A percentile compares a stretch with the other conserved stretches of the same genome.
Evolutionary conservation across 176 grass and related monocot genomes (phyloP).

Genomic region (Triticum turgidum): DNA sequence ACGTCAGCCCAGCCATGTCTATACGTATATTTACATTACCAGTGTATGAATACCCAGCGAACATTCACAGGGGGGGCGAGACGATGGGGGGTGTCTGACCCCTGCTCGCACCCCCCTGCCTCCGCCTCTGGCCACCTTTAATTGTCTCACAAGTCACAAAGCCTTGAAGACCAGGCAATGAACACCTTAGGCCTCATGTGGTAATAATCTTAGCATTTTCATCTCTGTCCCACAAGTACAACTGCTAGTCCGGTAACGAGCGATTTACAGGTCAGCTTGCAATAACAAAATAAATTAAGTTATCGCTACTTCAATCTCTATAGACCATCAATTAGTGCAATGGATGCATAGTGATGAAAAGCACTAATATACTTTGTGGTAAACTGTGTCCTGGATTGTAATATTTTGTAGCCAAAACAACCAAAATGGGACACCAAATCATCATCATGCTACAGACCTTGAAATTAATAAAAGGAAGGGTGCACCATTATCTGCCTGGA

Average conservation of each 20-base stretch:
- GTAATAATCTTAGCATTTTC: not conserved
- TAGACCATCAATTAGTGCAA: not conserved
- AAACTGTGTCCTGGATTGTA: not conserved
- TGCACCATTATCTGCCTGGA: not conserved
- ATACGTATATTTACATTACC: too few species aligned
- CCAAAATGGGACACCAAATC: conserved; percentile 14
- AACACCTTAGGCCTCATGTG: not conserved
- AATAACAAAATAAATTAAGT: not conserved
- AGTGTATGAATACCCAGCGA: too few species aligned
- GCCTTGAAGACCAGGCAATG: not conserved
- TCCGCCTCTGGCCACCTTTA: too few species aligned
- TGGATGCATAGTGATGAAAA: not conserved
- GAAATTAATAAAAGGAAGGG: not conserved
- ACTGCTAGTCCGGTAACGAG: not conserved
- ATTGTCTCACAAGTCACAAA: too few species aligned
- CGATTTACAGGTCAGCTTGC: not conserved
- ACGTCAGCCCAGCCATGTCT: too few species aligned
- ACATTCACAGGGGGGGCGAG: too few species aligned
- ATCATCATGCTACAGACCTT: conserved; percentile 11
- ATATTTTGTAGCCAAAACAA: not conserved
- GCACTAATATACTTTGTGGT: not conserved
- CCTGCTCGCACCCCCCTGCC: too few species aligned
- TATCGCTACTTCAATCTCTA: not conserved
- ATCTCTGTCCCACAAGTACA: not conserved
- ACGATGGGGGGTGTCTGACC: too few species aligned